phyloP scores from a whole-genome alignment of 2,329 filamentous ascomycete genomes.

The Chaetomiaceae sp. region DNA sequence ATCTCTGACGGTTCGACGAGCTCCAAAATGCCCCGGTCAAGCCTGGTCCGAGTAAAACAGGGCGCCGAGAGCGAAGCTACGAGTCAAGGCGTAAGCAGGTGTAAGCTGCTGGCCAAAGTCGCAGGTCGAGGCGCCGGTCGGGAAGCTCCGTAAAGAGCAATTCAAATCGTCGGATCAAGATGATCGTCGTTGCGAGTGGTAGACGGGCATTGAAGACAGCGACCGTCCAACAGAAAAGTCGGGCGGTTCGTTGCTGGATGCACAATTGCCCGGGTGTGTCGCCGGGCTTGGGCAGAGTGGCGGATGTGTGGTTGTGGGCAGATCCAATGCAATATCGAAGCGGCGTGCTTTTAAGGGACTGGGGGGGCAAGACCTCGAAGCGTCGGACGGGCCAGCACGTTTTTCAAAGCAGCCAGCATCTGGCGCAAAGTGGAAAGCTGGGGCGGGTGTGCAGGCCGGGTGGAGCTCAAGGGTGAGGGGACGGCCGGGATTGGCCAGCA shows the following conservation, averaged over 20 bases:
- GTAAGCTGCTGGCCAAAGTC: too few species aligned
- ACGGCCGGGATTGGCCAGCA: background rate
- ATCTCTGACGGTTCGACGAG: background rate
- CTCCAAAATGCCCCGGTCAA: background rate
- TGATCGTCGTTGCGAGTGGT: background rate
- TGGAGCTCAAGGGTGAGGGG: constrained; percentile 12
- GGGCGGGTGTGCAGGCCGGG: too few species aligned
- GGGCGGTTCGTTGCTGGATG: background rate
- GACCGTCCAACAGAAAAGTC: background rate
- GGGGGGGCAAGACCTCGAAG: constrained; percentile 18
- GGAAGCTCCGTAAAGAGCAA: constrained; percentile 7
- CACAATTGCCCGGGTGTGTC: background rate
- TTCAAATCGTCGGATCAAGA: background rate
- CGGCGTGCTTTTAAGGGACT: constrained; percentile 1
- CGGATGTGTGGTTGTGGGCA: constrained; percentile 8
- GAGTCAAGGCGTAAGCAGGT: background rate
- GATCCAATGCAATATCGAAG: constrained; percentile 20
- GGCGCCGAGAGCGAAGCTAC: background rate
- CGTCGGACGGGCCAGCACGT: constrained; percentile 28
- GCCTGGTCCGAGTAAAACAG: background rate
- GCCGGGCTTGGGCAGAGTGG: background rate
- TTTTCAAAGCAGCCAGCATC: constrained; percentile 27
- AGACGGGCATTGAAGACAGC: background rate
- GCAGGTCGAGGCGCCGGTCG: too few species aligned
- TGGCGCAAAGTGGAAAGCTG: constrained; percentile 18